Evolutionary conservation across 2,329 filamentous ascomycete genomes (phyloP), one percentile per base, ranked within the genome.

Genomic region (Nemania bipapillata): DNA sequence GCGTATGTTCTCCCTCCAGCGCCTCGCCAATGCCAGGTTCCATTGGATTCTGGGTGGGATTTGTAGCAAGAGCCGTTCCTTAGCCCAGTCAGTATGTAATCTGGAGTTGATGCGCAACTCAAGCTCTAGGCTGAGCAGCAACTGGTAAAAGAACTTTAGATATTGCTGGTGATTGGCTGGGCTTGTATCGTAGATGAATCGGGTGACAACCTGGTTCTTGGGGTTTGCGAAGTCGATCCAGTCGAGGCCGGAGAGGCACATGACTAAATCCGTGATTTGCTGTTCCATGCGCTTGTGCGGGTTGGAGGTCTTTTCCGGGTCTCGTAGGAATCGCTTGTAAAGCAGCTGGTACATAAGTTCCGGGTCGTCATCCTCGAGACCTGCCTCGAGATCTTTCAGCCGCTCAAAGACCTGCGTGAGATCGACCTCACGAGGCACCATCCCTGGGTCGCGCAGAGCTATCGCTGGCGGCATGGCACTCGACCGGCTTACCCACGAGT

Each of bases 151-250:
- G 80, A 94, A 93, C 28, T 85, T 85, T 67, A 86, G 85, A 73
- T 90, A 91, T 67, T 85, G 84, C 20, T 83, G 80, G 53, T 85
- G 82, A 72, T 90, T 89, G 20, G 83, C 81, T 40, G 85, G 82
- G 64, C 84, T 83, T 12, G 85, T 84, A 73, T 90, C 87, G 70
- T 90, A 89, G 68, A 93, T 91, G 79, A 91, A 93, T 62, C 89
- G 88, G 2, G 91, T 91, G 26, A 90, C 87, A 24, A 93, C 89
- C 75, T 94, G 91, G 74, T 93, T 92, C 74, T 87, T 87, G 3
- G 86, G 86, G 40, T 85, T 83, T 30, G 90, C 91, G 73, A 93
- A 92, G 78, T 94, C 91, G 71, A 91, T 89, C 91, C 91, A 93
- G 65, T 88, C 85, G 0, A 86, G 84, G n/a, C 89, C 85, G 1